Conservation (phyloP, 768 basidiomycete species). For the Tulasnella sp. region DNA sequence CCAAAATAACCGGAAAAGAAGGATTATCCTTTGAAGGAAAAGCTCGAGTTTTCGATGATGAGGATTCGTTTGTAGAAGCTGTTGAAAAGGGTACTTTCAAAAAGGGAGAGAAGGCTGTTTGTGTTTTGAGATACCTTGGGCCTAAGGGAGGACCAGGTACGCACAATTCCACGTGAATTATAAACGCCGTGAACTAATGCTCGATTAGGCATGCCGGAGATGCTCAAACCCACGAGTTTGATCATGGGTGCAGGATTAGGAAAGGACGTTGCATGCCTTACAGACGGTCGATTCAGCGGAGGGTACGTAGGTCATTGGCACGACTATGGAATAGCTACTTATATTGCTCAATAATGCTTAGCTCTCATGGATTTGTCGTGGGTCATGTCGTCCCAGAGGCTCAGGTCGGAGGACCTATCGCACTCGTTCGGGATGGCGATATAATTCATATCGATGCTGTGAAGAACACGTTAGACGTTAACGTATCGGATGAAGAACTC, state of each 20-base stretch:
- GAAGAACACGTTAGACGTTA: slow-evolving; percentile 67
- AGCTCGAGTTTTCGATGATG: slow-evolving; percentile 84
- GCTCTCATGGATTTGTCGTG: slow-evolving; percentile 92
- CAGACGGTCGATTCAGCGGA: slow-evolving; percentile 96
- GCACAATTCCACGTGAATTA: slow-evolving; percentile 20
- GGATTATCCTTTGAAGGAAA: slow-evolving; percentile 80
- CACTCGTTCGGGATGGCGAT: slow-evolving; percentile 79
- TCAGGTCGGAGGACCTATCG: slow-evolving; percentile 86
- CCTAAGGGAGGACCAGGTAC: slow-evolving; percentile 91
- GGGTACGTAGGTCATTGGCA: too few relatives aligned
- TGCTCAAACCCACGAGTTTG: slow-evolving; percentile 94
- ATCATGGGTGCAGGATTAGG: slow-evolving; percentile 99
- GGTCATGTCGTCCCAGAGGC: slow-evolving; percentile 97
- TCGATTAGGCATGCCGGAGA: slow-evolving; percentile 86
- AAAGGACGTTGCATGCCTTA: slow-evolving; percentile 88
- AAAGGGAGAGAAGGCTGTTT: slow-evolving; percentile 93
- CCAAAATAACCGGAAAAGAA: slow-evolving; percentile 95
- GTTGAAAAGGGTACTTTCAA: slow-evolving; percentile 81
- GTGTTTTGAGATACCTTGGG: slow-evolving; percentile 88
- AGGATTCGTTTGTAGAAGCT: slow-evolving; percentile 75
- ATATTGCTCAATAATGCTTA: slow-evolving; percentile 23
- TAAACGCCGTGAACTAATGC: not conserved
- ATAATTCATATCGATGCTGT: slow-evolving; percentile 78
- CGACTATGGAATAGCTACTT: slow-evolving; percentile 18
- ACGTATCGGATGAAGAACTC: slow-evolving; percentile 68